Base-by-base conservation (phyloP, 306 rosid genomes). In the Carpinus fangiana region DNA sequence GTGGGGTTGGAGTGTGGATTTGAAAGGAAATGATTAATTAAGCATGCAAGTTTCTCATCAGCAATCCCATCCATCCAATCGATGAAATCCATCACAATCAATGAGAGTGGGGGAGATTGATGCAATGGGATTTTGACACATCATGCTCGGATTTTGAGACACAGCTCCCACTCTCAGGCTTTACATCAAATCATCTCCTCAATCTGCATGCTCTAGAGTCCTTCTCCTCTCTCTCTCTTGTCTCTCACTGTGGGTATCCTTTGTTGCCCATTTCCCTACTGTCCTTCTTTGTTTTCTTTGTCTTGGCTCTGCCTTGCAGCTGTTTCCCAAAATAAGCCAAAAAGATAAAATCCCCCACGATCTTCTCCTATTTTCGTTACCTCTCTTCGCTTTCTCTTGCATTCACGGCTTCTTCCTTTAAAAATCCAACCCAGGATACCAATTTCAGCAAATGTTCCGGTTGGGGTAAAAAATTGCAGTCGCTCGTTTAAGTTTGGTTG, bases 91-190 rank as follows among this genome's bases (percentile, higher is more conserved):
- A 86, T 91, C 96, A 77, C 79, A 0, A 83, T 88, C 93, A 82
- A 61, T 38, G 74, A 52, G 77, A 38, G 73, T 20, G 46, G 48
- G 48, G 21, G 80, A 34, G 86, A 90, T 84, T 88, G 93, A 87
- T 89, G 85, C 86, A 87, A 90, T 87, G 76, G 73, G 85, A 90
- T 81, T 89, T 89, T 91, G 97, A 91, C 97, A 87, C 90, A 89
- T 87, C 95, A 87, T 83, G 96, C 98, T 90, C 93, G 84, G 79
- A 89, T 85, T 91, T 89, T 90, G 87, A 89, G 93, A 85, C 83
- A 68, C 80, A 84, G 70, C 90, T 80, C 48, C 5, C 47, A 59
- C 28, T 10, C 31, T 59, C 88, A 84, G 87, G 86, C 89, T 84
- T 87, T 83, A 85, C 79, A 90, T 87, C 93, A 86, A 86, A 85